Percentiles rank a stretch among this genome's conserved stretches.
These are phyloP conservation scores for Akanthomyces uredinophilus DNA, from an alignment of 2,329 filamentous ascomycete species.

Conservation along the genomic window DNA sequence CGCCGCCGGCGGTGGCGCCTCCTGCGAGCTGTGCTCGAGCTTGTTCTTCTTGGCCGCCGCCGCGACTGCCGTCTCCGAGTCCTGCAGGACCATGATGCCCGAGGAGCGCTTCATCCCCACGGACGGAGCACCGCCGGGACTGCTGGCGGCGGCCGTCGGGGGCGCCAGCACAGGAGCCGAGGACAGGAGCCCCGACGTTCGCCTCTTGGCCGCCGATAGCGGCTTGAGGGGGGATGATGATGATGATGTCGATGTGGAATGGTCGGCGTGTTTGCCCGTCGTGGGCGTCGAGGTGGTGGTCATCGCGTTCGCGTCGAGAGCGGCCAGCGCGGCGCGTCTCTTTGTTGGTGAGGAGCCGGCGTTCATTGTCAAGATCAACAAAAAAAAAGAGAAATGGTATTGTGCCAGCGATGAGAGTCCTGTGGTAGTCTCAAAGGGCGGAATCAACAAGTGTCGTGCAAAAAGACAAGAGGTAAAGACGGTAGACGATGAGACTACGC, in stretches of 20 bases:
- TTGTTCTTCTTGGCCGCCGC: slow-evolving; percentile 29
- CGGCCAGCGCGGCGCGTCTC: slow-evolving; percentile 42
- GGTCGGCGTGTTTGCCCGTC: slow-evolving; percentile 10
- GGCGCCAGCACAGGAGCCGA: slow-evolving; percentile 5
- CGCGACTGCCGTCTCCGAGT: slow-evolving; percentile 19
- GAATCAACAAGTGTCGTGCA: neutral
- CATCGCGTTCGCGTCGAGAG: slow-evolving; percentile 42
- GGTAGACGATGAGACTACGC: neutral
- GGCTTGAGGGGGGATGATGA: slow-evolving; percentile 11
- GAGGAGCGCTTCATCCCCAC: slow-evolving; percentile 26
- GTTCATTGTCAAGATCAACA: slow-evolving; percentile 1
- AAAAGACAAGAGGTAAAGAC: neutral
- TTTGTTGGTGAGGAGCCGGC: slow-evolving; percentile 35
- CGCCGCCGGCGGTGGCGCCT: neutral
- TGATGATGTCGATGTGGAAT: neutral
- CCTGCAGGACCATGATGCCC: slow-evolving; percentile 3
- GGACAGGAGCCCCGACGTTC: neutral
- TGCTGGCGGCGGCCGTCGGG: neutral
- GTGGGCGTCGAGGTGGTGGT: slow-evolving; percentile 26
- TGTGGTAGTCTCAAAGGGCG: neutral
- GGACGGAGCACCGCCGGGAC: neutral
- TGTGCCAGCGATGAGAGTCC: too few relatives aligned
- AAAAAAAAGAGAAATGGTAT: too few relatives aligned
- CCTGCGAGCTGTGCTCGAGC: slow-evolving; percentile 19
- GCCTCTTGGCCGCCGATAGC: slow-evolving; percentile 3